Evolutionary conservation across 1,284 basidiomycete species (phyloP), one percentile per base, ranked within the genome.

Genomic region (Cutaneotrichosporon spelunceum): DNA sequence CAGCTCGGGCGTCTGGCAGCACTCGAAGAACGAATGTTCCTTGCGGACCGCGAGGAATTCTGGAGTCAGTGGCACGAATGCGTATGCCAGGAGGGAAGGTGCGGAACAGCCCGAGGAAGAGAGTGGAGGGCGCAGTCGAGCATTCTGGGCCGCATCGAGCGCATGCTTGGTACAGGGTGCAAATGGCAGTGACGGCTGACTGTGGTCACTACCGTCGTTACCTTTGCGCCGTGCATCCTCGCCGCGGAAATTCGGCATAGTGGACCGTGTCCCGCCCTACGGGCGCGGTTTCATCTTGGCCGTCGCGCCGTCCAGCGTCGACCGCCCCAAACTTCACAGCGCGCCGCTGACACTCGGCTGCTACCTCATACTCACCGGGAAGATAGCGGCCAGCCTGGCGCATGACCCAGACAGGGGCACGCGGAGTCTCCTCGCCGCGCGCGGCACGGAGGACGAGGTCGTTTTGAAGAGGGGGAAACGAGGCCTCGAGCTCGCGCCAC

Each of bases 351-450:
- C 13, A 11, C 27, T 21, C 50, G 8, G 29, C 34, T 1, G 4
- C 14, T 7, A 10, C 4, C 30, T n/a, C 24, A n/a, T 33, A 78
- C 83, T 78, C 72, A 92, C 92, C 93, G 78, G 93, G 93, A 56
- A 97, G 85, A 80, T 96, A 96, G 58, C 94, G 85, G 50, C 95
- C 94, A 23, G 96, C 96, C 78, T 99, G 95, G 34, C 96, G 86
- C 95, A 99, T 99, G 64, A 98, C 90, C 95, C 95, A 99, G 64
- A 96, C 93, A 14, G 95, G 95, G 3, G 95, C 92, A 61, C 91
- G 86, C 72, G 91, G 89, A 0, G 93, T 94, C 76, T 86, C 83
- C 79, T 95, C 87, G 14, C 93, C 91, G 77, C 86, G 80, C 57
- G 95, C 94, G 57, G 95, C 94, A 44, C 93, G 86, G 61, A 99